Base-by-base conservation (phyloP, 257 asterid genomes). In the Nicotiana knightiana region DNA sequence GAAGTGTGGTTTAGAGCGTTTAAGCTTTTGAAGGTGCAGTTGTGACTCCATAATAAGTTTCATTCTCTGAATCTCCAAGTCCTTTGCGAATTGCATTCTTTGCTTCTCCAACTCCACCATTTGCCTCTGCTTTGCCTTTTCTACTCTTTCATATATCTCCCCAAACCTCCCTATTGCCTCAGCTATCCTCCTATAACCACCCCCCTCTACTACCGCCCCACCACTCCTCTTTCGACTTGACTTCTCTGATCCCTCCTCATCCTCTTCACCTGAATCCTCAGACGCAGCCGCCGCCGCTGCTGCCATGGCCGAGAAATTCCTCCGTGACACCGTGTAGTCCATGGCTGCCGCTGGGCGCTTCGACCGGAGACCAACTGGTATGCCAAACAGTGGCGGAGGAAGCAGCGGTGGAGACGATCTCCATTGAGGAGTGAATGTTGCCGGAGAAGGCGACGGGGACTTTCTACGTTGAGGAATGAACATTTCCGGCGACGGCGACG, bases 81-180 rank as follows among this genome's bases (percentile, higher is more conserved):
- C 99, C 85, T 89, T 91, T 0, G 96, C 90, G 82, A 93, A 93
- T 80, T 92, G 93, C 96, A 92, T 92, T 86, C 97, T 91, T 73
- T 95, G 95, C 84, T 92, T 93, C 94, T 95, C 99, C 86, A 93
- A 77, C 82, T 96, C 99, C 91, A 93, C 89, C 91, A 96, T 86
- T 85, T 92, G 98, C 86, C 92, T 83, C 89, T 91, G 97, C 78
- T 96, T 96, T 16, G 90, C 92, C 88, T 76, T 91, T 87, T 93
- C 99, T 48, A 96, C 98, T 81, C 89, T 94, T 91, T 89, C 90
- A 68, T 94, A 96, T 54, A 90, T 88, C 61, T 86, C 84, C 2
- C 88, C 95, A n/a, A 96, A 86, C 32, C 90, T 90, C 67, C 88
- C 85, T 33, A 96, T 90, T 6, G 97, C 96, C 79, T 90, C 95